Conservation (phyloP, 768 basidiomycete genomes). For the Candolleomyces aberdarensis region DNA sequence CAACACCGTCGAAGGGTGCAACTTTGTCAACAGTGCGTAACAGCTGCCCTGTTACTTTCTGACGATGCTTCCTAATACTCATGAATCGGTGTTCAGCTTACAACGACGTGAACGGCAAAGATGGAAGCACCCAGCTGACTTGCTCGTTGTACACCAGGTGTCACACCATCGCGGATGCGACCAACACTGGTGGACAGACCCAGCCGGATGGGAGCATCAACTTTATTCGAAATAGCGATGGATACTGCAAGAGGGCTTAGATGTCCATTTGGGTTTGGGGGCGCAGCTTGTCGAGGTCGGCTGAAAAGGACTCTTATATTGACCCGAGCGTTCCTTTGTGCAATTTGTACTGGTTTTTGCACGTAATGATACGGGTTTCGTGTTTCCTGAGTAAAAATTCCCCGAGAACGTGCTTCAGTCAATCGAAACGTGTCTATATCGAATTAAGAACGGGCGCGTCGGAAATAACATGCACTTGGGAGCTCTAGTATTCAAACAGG, state of each 20-base stretch:
- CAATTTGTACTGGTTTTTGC: no score
- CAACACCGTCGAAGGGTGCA: slow-evolving; percentile 35
- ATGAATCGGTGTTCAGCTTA: slow-evolving; percentile 27
- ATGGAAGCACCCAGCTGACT: slow-evolving; percentile 41
- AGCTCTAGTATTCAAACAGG: no score
- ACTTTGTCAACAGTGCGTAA: slow-evolving; percentile 40
- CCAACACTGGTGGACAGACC: slow-evolving; percentile 40
- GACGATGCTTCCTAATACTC: neutral
- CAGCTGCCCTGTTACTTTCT: neutral
- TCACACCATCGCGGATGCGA: slow-evolving; percentile 33
- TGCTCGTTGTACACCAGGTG: slow-evolving; percentile 40
- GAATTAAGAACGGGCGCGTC: no score
- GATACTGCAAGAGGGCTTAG: slow-evolving; percentile 33
- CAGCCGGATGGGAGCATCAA: slow-evolving; percentile 40
- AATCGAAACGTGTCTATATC: no score
- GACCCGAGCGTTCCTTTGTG: no score
- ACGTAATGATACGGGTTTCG: no score
- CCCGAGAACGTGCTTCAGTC: no score
- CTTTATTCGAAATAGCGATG: slow-evolving; percentile 39
- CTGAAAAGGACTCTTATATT: no score
- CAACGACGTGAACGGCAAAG: slow-evolving; percentile 46
- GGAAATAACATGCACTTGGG: no score
- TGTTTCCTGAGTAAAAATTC: no score
- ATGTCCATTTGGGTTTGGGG: no score
- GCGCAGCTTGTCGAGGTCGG: no score